Evolutionary conservation across 139 green algal species (phyloP).

Genomic region (Eudorina sp.): DNA sequence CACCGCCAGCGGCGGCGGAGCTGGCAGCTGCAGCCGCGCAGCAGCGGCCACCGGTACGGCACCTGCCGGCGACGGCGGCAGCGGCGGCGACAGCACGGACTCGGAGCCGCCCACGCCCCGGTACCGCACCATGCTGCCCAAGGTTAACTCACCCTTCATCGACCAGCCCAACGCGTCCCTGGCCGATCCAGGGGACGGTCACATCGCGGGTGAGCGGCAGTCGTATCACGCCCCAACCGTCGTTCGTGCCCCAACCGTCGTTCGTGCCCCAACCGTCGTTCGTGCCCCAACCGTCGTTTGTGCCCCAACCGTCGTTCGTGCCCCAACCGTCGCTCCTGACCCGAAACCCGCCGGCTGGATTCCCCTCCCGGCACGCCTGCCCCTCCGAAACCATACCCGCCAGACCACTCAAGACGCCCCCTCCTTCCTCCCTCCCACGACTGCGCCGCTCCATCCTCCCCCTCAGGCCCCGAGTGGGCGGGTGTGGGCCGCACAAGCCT

Average conservation of each 20-base stretch:
- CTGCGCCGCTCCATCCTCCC: too few relatives aligned
- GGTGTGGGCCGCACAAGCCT: conserved; percentile 19
- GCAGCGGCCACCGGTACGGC: neutral
- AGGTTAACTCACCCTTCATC: conserved; percentile 37
- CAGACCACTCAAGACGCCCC: too few relatives aligned
- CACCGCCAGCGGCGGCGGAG: neutral
- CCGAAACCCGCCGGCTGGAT: too few relatives aligned
- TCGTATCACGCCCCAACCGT: too few relatives aligned
- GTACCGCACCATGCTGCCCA: neutral
- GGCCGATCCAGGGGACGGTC: conserved; percentile 22
- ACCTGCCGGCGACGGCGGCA: neutral
- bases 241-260: too few relatives aligned
- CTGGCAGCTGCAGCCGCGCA: neutral
- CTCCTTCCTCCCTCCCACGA: too few relatives aligned
- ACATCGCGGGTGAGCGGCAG: conserved; percentile 29
- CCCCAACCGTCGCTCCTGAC: too few relatives aligned
- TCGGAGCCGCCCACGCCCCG: conserved; percentile 10
- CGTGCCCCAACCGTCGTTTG: too few relatives aligned
- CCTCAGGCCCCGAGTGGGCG: conserved; percentile 26
- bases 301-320: too few relatives aligned
- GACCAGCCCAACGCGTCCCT: conserved; percentile 4
- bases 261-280: too few relatives aligned
- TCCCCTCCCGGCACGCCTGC: neutral
- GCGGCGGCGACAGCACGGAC: neutral
- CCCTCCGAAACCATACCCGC: neutral